phyloP scores from a whole-genome alignment of 768 basidiomycete genomes.

The Rossbeevera mucosa region DNA sequence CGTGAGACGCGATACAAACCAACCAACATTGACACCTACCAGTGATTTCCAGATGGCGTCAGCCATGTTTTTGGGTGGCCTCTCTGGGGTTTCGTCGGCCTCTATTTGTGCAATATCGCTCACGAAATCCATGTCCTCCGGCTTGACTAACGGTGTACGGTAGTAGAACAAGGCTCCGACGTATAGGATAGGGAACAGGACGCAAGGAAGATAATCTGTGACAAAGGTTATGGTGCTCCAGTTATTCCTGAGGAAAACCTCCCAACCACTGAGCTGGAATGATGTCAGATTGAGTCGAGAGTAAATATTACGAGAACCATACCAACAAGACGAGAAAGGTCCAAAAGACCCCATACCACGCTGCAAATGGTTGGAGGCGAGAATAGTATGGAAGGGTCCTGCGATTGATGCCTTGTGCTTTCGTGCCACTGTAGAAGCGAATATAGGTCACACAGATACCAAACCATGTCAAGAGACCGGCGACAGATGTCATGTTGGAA shows the following conservation, averaged over 20 bases:
- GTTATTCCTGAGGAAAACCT: conserved; percentile 47
- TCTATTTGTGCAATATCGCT: conserved; percentile 65
- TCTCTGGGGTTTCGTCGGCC: conserved; percentile 66
- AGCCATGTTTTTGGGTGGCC: conserved; percentile 58
- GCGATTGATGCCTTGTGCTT: conserved; percentile 75
- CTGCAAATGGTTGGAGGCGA: conserved; percentile 66
- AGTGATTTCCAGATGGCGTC: conserved; percentile 80
- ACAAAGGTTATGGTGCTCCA: conserved; percentile 69
- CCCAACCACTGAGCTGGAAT: conserved; percentile 44
- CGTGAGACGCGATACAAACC: background rate
- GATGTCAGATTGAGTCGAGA: conserved; percentile 28
- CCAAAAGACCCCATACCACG: conserved; percentile 42
- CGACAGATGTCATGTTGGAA: conserved; percentile 65
- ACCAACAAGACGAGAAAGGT: conserved; percentile 58
- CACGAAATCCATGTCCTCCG: conserved; percentile 82
- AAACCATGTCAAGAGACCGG: conserved; percentile 78
- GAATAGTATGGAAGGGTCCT: conserved; percentile 65
- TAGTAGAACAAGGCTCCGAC: conserved; percentile 48
- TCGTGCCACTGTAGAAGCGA: conserved; percentile 81
- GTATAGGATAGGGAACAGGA: conserved; percentile 76
- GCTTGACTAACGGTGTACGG: conserved; percentile 18
- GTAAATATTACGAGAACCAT: conserved; percentile 24
- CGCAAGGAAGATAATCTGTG: conserved; percentile 73
- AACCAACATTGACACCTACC: conserved; percentile 40
- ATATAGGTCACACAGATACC: conserved; percentile 72